A percentile compares a stretch with the other conserved stretches of the same genome.
These are phyloP conservation scores for Lichina pygmaea DNA, from an alignment of 495 filamentous ascomycete species.

Conservation along the genomic window DNA sequence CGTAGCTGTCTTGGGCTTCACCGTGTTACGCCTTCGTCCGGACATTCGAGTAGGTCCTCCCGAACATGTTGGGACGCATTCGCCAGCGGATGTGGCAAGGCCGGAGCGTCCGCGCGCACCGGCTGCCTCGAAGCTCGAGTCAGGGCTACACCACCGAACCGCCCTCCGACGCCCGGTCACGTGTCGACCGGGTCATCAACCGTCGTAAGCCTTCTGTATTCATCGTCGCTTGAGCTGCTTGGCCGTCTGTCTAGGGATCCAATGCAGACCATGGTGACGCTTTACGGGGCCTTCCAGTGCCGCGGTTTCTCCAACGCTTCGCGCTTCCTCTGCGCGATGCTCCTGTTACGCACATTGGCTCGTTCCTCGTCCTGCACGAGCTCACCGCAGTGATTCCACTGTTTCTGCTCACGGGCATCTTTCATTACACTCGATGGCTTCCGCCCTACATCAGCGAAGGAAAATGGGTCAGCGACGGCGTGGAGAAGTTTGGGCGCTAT, in stretches of 20 bases:
- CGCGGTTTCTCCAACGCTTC: constrained; percentile 33
- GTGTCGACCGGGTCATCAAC: neutral
- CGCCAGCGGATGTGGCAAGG: too few species aligned
- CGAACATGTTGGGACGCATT: too few species aligned
- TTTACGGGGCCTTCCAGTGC: constrained; percentile 8
- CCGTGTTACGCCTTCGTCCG: too few species aligned
- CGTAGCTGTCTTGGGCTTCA: too few species aligned
- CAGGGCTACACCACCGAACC: too few species aligned
- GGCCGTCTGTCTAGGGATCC: too few species aligned
- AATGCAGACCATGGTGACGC: too few species aligned
- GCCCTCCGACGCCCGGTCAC: neutral
- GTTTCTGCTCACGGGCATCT: constrained; percentile 40
- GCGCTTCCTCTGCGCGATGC: constrained; percentile 40
- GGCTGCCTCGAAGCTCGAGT: too few species aligned
- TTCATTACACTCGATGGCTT: constrained; percentile 49
- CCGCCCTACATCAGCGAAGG: constrained; percentile 24
- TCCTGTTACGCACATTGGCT: constrained; percentile 54
- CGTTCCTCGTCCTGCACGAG: constrained; percentile 82
- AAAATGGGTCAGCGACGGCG: constrained; percentile 24
- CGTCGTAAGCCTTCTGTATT: neutral
- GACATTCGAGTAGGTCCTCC: too few species aligned
- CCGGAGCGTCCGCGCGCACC: too few species aligned
- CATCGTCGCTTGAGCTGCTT: neutral
- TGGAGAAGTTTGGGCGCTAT: constrained; percentile 28
- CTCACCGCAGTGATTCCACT: constrained; percentile 64